Base-by-base conservation (phyloP, 139 green algal genomes). In the Micractinium sp. region DNA sequence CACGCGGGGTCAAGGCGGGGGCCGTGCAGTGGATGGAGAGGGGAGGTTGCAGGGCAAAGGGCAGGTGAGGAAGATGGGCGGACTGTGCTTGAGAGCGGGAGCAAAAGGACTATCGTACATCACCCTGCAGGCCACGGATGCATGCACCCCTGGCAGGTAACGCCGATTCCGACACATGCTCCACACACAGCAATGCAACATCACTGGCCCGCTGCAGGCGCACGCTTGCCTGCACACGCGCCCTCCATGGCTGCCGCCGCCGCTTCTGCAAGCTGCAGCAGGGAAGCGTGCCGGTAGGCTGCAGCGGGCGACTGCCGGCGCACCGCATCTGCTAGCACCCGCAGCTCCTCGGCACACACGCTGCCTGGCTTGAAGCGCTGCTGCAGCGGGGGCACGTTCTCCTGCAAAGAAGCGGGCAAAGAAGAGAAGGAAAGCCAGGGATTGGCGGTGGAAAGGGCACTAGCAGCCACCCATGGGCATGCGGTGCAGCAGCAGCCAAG, bases 321-420 rank as follows among this genome's bases (percentile, higher is more conserved):
- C 74, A 96, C 89, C 38, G 79, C 33, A 41, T 91, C 85, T 66
- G 90, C 78, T 16, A 96, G 88, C 2, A 60, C 87, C 22, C 56
- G 27, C 60, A 97, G 87, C 85, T 97, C 94, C 9, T 69, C 80
- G 0, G 93, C 76, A 15, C 81, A 61, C 79, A 95, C 91, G 56
- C 77, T 81, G 16, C 89, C 94, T 31, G 84, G 82, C 77, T 89
- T 78, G 69, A 87, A 74, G 56, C 67, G 87, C 84, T 60, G 90
- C 79, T 60, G 90, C 67, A 77, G 82, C 61, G 77, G 87, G 53
- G 39, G 80, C 85, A 88, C 74, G 31, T 81, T 81, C 41, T 88
- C 84, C 84, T 87, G 82, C 82, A 79, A 20, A 33, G 14, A 81
- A 25, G 76, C 18, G 3, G 74, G 1, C 9, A 20, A 53, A 53